Evolutionary conservation across 2,329 filamentous ascomycete species (phyloP).

Genomic region (Curvularia eragrostidis): DNA sequence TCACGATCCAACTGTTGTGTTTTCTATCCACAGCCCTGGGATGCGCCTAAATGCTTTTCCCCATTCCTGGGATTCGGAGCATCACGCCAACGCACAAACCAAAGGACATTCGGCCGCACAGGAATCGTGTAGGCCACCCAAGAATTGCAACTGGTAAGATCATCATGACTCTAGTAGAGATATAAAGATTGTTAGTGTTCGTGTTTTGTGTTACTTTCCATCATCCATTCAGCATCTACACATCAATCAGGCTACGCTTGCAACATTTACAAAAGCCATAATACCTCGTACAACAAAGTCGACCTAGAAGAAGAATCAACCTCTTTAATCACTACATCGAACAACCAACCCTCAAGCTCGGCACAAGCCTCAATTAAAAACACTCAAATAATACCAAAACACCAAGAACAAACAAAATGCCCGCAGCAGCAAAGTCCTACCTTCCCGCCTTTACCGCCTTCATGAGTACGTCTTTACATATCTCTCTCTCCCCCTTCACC

Average conservation of each 20-base stretch:
- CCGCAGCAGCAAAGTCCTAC: slow-evolving; percentile 41
- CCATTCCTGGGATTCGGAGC: not conserved
- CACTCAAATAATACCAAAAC: not conserved
- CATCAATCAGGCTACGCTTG: not conserved
- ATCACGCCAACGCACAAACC: not conserved
- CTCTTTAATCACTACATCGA: not conserved
- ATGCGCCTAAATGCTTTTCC: slow-evolving; percentile 1
- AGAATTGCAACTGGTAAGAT: not conserved
- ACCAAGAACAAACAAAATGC: slow-evolving; percentile 32
- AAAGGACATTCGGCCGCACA: not conserved
- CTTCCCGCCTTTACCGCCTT: slow-evolving; percentile 43
- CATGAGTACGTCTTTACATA: slow-evolving; percentile 31
- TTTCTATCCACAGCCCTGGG: not conserved
- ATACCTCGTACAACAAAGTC: not conserved
- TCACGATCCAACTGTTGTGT: not conserved
- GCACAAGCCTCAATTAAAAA: too few species aligned
- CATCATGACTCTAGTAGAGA: not conserved
- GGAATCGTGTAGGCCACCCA: not conserved
- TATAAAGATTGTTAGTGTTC: slow-evolving; percentile 1
- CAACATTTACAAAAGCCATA: not conserved
- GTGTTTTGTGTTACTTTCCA: not conserved
- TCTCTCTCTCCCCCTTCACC: not conserved
- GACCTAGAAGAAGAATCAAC: not conserved
- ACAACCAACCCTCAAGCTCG: not conserved
- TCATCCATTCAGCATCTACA: not conserved